Evolutionary conservation across 2,329 filamentous ascomycete species (phyloP).

Genomic region (Colletotrichum destructivum): DNA sequence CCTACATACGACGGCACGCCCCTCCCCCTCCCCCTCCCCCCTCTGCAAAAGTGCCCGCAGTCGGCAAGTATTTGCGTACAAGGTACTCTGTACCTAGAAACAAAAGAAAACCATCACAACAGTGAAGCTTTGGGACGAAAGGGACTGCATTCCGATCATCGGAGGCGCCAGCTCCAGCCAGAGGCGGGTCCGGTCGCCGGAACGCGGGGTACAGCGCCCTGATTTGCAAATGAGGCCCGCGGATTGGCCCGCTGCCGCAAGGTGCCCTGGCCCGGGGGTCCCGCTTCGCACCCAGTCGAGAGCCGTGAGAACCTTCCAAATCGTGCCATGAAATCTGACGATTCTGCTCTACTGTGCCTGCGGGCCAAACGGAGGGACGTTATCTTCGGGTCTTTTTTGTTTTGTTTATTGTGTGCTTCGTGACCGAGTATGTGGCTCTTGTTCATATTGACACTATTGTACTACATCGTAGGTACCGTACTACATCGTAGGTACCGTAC

Average conservation of each 20-base stretch:
- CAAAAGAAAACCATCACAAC: neutral
- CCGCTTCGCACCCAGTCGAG: conserved; percentile 2
- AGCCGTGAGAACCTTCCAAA: conserved; percentile 33
- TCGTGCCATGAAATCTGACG: conserved; percentile 18
- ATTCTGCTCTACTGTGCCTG: neutral
- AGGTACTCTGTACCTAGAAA: conserved; percentile 6
- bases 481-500: neutral
- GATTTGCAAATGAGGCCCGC: conserved; percentile 50
- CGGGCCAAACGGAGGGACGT: no score
- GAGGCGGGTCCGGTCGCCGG: conserved; percentile 51
- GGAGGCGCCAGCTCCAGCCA: conserved; percentile 45
- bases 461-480: neutral
- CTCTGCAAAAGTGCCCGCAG: conserved; percentile 36
- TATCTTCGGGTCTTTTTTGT: no score
- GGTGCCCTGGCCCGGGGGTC: conserved; percentile 27
- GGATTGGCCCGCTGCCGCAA: conserved; percentile 48
- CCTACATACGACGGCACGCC: no score
- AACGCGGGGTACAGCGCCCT: conserved; percentile 53
- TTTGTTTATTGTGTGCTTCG: neutral
- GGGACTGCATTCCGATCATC: conserved; percentile 49
- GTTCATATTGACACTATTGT: neutral
- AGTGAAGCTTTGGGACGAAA: conserved; percentile 31
- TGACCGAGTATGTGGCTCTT: neutral
- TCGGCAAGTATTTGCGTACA: conserved; percentile 9
- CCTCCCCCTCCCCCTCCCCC: neutral